phyloP scores from a whole-genome alignment of 164 flowering plant genomes.

The Umbilicus rupestris region DNA sequence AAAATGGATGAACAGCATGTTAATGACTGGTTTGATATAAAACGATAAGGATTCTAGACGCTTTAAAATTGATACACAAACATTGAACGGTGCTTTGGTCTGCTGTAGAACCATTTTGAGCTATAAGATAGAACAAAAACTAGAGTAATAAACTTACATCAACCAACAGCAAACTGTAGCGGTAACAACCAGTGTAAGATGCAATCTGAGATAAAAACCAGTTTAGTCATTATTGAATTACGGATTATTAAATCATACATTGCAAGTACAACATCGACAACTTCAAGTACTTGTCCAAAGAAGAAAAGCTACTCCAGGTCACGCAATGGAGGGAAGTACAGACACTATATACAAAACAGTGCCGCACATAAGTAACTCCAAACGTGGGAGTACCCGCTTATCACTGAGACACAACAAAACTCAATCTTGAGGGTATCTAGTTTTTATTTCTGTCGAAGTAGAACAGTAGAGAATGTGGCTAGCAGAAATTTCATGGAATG shows the following conservation, averaged over 20 bases:
- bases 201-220: slow-evolving; percentile 15
- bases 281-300: neutral
- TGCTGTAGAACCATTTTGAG: neutral
- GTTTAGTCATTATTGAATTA: neutral
- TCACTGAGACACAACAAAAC: too few species aligned
- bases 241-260: too few species aligned
- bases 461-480: too few species aligned
- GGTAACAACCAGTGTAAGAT: slow-evolving; percentile 21
- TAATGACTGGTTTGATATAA: neutral
- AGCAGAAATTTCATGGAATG: too few species aligned
- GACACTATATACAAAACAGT: too few species aligned
- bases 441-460: too few species aligned
- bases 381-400: too few species aligned
- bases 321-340: neutral
- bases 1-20: neutral
- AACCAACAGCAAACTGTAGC: slow-evolving; percentile 24
- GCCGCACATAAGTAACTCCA: too few species aligned
- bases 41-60: neutral
- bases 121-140: neutral
- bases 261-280: neutral
- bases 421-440: too few species aligned
- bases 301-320: neutral
- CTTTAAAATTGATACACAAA: neutral
- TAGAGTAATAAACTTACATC: slow-evolving; percentile 16
- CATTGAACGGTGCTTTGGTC: neutral